phyloP scores from a whole-genome alignment of 768 basidiomycete species.

The Cystobasidiopsis lactophilus region DNA sequence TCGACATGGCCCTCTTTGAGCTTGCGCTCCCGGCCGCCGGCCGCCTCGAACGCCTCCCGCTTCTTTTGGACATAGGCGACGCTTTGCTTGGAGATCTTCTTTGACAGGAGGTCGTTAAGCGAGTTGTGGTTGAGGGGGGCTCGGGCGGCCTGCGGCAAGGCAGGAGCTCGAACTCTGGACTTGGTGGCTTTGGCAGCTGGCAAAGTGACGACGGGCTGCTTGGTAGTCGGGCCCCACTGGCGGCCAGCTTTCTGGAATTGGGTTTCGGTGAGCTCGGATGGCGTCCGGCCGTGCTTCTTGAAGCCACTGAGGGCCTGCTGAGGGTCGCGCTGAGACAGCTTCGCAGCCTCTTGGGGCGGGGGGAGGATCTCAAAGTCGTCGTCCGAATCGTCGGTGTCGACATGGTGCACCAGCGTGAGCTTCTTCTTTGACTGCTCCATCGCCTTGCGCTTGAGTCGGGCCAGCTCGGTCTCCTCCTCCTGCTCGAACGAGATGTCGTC shows the following conservation, averaged over 20 bases:
- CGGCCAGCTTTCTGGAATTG: neutral
- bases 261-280: neutral
- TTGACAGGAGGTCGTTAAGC: neutral
- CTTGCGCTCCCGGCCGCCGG: neutral
- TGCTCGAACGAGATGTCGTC: too few relatives aligned
- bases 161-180: neutral
- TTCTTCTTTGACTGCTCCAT: too few relatives aligned
- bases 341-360: too few relatives aligned
- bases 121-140: neutral
- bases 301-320: too few relatives aligned
- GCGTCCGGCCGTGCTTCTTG: too few relatives aligned
- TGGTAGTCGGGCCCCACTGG: neutral
- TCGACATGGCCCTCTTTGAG: neutral
- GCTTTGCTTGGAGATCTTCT: neutral
- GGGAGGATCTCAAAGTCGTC: too few relatives aligned
- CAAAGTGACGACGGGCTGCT: neutral
- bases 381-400: too few relatives aligned
- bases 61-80: neutral
- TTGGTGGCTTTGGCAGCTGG: neutral
- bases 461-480: too few relatives aligned
- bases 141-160: neutral
- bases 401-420: too few relatives aligned
- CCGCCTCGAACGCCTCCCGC: neutral
- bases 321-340: too few relatives aligned
- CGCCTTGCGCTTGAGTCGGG: too few relatives aligned